Base-by-base conservation (phyloP, 768 basidiomycete species). In the Lepiota brunneoincarnata region DNA sequence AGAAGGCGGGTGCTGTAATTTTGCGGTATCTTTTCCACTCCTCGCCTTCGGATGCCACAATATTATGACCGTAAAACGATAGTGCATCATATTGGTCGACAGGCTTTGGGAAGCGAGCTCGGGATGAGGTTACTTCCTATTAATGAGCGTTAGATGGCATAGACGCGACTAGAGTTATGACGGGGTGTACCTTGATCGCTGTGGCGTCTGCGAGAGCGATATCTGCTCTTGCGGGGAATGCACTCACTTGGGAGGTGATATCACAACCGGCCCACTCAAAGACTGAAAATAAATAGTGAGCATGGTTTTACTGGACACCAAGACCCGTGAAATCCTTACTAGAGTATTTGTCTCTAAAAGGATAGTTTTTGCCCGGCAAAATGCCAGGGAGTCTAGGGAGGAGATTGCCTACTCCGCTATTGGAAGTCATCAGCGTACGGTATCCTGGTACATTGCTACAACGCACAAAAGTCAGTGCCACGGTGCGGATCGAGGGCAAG, bases 21-120 rank as follows among this genome's bases (percentile, higher is more conserved):
- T 81, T 83, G 40, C 84, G 68, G 57, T 83, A 84, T 26, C 76
- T 75, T 63, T 84, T 84, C 85, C 85, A 88, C 54, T 80, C 75
- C 2, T 81, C 78, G n/a, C 79, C 81, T 61, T 87, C 86, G 0
- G 82, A 80, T 1, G 75, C 78, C 18, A 88, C 76, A 37, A 87
- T 81, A 56, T 87, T 89, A 9, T 62, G 62, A 6, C 86, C 86
- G 61, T 78, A 87, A 56, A 82, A 73, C 0, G 66, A 52, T 14
- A 87, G 65, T 11, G 71, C 55, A 1, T 36, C 57, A 59, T 87
- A 87, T 23, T 70, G 63, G 5, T 75, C 59, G 1, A 80, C 61
- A 3, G 82, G 78, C 59, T 87, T 87, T 0, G 82, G 79, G 58
- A 85, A 87, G 14, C 77, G 75, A 3, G 72, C 67, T 10, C 80